These are phyloP conservation scores for Daldinia concentrica DNA, from an alignment of 495 filamentous ascomycete species.

Conservation along the genomic window DNA sequence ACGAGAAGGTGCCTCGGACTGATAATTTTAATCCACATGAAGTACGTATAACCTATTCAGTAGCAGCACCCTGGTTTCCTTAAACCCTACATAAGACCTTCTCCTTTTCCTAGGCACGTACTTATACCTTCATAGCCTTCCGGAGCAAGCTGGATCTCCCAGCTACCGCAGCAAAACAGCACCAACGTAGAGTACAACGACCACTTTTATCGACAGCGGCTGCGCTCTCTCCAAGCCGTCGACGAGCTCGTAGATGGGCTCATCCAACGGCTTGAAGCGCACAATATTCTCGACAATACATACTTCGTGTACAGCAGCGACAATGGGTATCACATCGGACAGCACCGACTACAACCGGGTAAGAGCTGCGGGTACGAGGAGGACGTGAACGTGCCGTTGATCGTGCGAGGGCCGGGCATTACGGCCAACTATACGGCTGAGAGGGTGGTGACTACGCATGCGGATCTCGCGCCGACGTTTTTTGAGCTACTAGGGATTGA, in stretches of 20 bases:
- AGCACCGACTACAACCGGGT: slow-evolving; percentile 72
- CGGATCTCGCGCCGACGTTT: slow-evolving; percentile 71
- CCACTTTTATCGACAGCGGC: slow-evolving; percentile 68
- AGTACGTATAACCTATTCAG: slow-evolving; percentile 44
- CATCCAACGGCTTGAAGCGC: slow-evolving; percentile 58
- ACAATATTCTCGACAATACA: slow-evolving; percentile 66
- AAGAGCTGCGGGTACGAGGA: slow-evolving; percentile 74
- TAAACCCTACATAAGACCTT: not conserved
- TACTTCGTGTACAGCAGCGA: slow-evolving; percentile 75
- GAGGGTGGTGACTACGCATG: slow-evolving; percentile 66
- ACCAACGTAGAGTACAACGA: slow-evolving; percentile 69
- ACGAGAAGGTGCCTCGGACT: slow-evolving; percentile 56
- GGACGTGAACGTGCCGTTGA: slow-evolving; percentile 72
- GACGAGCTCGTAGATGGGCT: slow-evolving; percentile 71
- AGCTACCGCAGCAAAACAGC: slow-evolving; percentile 62
- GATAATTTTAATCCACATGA: slow-evolving; percentile 60
- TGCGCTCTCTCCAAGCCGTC: slow-evolving; percentile 69
- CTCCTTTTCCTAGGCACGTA: not conserved
- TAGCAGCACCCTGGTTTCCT: not conserved
- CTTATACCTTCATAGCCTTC: slow-evolving; percentile 48
- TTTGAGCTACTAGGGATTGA: slow-evolving; percentile 60
- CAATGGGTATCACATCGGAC: slow-evolving; percentile 76
- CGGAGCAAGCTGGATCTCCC: slow-evolving; percentile 67
- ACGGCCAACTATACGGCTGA: slow-evolving; percentile 52
- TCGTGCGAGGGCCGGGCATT: slow-evolving; percentile 66